Evolutionary conservation across 2,329 filamentous ascomycete species (phyloP), one percentile per base, ranked within the genome.

Genomic region (Fusarium armeniacum): DNA sequence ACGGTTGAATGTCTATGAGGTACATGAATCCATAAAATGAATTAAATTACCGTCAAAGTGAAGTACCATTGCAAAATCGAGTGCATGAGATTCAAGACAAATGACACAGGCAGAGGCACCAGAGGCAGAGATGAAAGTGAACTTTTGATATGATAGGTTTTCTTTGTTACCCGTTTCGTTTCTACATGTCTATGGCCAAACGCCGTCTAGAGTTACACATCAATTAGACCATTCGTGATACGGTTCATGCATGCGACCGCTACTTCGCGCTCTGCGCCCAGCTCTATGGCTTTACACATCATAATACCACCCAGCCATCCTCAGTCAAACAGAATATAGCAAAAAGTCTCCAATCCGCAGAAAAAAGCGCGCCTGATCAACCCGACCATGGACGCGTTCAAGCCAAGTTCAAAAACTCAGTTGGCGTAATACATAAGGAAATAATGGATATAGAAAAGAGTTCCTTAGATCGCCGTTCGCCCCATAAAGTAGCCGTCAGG

Each of bases 131-230:
- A 54, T 62, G 51, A 63, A 30, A 40, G 16, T 65, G 45, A 65
- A 65, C 60, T 68, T 64, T 70, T 59, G 49, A 32, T 63, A 63
- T 63, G 50, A 10, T 65, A 54, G 49, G 52, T 32, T 58, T 54
- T 47, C 33, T 71, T 74, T 72, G 51, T 66, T 65, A 64, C 68
- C 72, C 72, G 69, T 77, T 79, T 78, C 79, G 75, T 81, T 78
- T 78, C 75, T 78, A 79, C 78, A 76, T 79, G 74, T 81, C 79
- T 81, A 79, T 80, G 72, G 70, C 73, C 74, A 70, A 79, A 79
- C 78, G 78, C 79, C 78, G 73, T 81, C 79, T 81, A 80, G 75
- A 79, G 76, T 71, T 80, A 80, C 79, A 80, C 78, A 79, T 80
- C 68, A 66, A 80, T 80, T 79, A 80, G 76, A 80, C 77, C 74